Evolutionary conservation across 352 stramenopile genomes (phyloP), one percentile per base, ranked within the genome.

Genomic region (Phytopythium mirpurense): DNA sequence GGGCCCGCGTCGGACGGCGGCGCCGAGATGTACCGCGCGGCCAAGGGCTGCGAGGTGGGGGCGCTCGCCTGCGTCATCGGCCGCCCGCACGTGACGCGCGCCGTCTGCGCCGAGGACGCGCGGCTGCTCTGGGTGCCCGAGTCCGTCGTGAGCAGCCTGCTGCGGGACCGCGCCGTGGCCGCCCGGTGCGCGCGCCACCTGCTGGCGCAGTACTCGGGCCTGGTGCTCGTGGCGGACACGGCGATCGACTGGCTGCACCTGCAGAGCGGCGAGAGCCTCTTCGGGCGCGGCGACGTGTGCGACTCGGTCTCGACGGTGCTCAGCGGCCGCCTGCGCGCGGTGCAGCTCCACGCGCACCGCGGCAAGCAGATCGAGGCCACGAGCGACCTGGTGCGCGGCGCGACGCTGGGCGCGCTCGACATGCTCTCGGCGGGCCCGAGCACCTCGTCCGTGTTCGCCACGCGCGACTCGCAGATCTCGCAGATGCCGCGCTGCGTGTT

Each of bases 401-500:
- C 84, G 10, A 93, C 84, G 7, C 61, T 95, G 1, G 82, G 84
- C 35, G 84, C 78, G 11, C 68, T 95, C 62, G 84, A 95, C 51
- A 92, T 95, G 84, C 65, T 95, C 11, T 73, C 80, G 3, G 70
- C 78, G 19, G 73, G 74, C 16, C 63, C 73, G 19, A 90, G 79
- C 50, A 87, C 90, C 40, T 89, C 82, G 12, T 89, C 82, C 0
- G 84, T 95, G 27, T 93, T 92, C 67, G 82, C 84, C 5, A 83
- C 92, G 47, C 84, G 84, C 29, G 84, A 95, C 54, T 95, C 80
- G 0, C 80, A 93, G 50, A 90, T 95, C 43, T 85, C 82, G n/a
- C 74, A 90, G 46, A 95, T 95, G 84, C 84, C 84, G 2, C 71
- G 83, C 10, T 86, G 83, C 50, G 82, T 95, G 23, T 93, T 95